Evolutionary conservation across 768 basidiomycete genomes (phyloP).

Genomic region (Porpolomopsis calyptriformis): DNA sequence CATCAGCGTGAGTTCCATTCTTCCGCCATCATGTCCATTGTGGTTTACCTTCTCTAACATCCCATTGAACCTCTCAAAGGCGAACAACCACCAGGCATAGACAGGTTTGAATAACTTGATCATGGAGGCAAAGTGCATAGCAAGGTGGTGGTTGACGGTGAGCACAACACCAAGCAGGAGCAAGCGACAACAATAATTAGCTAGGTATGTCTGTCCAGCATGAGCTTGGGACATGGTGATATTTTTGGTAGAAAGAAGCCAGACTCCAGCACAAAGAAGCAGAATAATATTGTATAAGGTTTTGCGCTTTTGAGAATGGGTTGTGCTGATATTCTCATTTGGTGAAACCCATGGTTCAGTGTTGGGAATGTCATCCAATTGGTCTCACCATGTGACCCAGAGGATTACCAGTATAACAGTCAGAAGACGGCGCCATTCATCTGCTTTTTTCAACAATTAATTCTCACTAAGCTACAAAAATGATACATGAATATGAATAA

Average conservation of each 20-base stretch:
- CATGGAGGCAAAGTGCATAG: slow-evolving; percentile 16
- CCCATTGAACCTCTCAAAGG: slow-evolving; percentile 26
- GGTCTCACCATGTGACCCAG: slow-evolving; percentile 19
- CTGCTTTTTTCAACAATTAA: slow-evolving; percentile 23
- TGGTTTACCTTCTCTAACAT: slow-evolving; percentile 22
- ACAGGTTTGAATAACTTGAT: slow-evolving; percentile 21
- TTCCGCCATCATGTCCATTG: slow-evolving; percentile 22
- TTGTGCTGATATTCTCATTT: slow-evolving; percentile 10
- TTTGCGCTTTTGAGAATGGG: slow-evolving; percentile 10
- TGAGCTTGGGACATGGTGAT: slow-evolving; percentile 17
- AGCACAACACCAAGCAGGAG: slow-evolving; percentile 12
- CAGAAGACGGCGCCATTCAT: slow-evolving; percentile 21
- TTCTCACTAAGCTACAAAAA: slow-evolving; percentile 20
- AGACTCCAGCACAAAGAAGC: slow-evolving; percentile 13
- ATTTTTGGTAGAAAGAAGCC: slow-evolving; percentile 11
- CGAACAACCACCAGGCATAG: slow-evolving; percentile 27
- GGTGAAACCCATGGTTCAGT: slow-evolving; percentile 12
- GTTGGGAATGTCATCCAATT: slow-evolving; percentile 13
- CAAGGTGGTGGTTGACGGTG: slow-evolving; percentile 21
- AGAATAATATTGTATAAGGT: slow-evolving; percentile 11
- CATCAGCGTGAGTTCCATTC: slow-evolving; percentile 22
- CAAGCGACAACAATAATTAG: slow-evolving; percentile 11
- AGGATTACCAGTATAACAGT: slow-evolving; percentile 19
- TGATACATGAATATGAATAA: background rate
- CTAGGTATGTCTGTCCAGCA: slow-evolving; percentile 15